These are phyloP conservation scores for Brassica nigra DNA, from an alignment of 345 rosid species.

Conservation along the genomic window DNA sequence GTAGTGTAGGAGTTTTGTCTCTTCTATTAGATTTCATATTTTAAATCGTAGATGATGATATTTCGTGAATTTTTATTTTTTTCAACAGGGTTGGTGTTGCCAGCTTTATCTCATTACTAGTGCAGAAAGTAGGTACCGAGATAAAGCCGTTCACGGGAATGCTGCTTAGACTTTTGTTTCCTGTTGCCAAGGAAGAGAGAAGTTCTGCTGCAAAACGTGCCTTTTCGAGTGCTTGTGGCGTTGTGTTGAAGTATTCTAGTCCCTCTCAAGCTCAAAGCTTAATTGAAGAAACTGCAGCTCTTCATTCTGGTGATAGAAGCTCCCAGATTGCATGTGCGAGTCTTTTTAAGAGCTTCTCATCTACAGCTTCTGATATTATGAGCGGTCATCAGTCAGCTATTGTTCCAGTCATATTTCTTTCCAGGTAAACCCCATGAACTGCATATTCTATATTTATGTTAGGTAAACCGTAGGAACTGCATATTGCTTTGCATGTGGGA, in stretches of 20 bases:
- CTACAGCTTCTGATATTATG: conserved; percentile 74
- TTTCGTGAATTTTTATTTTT: conserved; percentile 6
- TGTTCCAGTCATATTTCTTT: conserved; percentile 78
- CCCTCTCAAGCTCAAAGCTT: conserved; percentile 73
- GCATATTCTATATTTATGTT: conserved; percentile 53
- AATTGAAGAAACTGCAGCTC: conserved; percentile 80
- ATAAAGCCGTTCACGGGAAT: conserved; percentile 73
- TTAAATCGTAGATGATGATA: conserved; percentile 17
- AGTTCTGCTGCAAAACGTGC: conserved; percentile 83
- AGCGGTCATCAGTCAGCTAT: conserved; percentile 67
- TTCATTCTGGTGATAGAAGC: conserved; percentile 79
- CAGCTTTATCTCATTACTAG: conserved; percentile 74
- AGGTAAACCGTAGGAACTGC: conserved; percentile 49
- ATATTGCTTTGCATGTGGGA: conserved; percentile 11
- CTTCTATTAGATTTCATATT: neutral
- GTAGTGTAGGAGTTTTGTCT: neutral
- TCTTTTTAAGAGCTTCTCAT: conserved; percentile 77
- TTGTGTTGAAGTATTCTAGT: conserved; percentile 70
- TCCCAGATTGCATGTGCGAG: conserved; percentile 82
- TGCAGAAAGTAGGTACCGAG: conserved; percentile 77
- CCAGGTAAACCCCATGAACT: conserved; percentile 57
- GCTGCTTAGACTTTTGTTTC: conserved; percentile 71
- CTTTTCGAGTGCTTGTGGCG: conserved; percentile 86
- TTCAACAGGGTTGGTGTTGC: conserved; percentile 90
- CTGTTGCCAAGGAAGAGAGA: conserved; percentile 81